Evolutionary conservation across 2,329 filamentous ascomycete species (phyloP).

Genomic region (Zymoseptoria pseudotritici): DNA sequence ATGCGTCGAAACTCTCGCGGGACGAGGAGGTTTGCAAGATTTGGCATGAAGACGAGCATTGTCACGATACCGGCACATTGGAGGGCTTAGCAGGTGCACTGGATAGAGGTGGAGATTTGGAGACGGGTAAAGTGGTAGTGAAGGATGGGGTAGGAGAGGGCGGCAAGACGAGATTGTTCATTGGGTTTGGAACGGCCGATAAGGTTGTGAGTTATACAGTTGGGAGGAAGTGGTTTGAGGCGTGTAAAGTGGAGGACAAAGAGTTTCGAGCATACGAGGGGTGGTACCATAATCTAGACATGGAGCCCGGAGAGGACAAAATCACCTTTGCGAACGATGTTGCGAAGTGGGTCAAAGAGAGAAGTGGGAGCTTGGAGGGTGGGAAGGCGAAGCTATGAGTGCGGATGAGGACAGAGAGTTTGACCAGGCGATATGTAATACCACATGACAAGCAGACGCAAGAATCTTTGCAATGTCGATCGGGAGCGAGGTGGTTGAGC

Average conservation of each 20-base stretch:
- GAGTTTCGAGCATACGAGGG: constrained; percentile 68
- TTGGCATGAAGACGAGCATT: constrained; percentile 59
- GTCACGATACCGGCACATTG: constrained; percentile 80
- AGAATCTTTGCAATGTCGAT: background rate
- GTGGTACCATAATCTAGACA: constrained; percentile 61
- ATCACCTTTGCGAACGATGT: constrained; percentile 27
- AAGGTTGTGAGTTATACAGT: constrained; percentile 58
- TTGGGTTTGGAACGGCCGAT: constrained; percentile 73
- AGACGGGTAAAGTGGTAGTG: constrained; percentile 46
- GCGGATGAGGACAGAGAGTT: background rate
- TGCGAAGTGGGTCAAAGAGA: constrained; percentile 29
- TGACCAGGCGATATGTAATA: background rate
- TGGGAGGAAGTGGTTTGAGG: constrained; percentile 57
- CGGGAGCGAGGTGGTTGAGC: background rate
- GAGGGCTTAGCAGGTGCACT: constrained; percentile 70
- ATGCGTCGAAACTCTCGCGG: constrained; percentile 57
- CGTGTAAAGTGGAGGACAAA: constrained; percentile 55
- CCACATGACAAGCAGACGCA: background rate
- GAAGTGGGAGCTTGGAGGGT: constrained; percentile 6
- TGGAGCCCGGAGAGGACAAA: constrained; percentile 31
- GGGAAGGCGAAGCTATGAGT: constrained; percentile 10
- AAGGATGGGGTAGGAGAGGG: constrained; percentile 38
- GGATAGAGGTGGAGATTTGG: constrained; percentile 60
- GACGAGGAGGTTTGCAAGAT: constrained; percentile 56
- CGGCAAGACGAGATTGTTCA: constrained; percentile 58